Conservation (phyloP, 2,329 filamentous ascomycete genomes). For the Bipolaris gigantea region DNA sequence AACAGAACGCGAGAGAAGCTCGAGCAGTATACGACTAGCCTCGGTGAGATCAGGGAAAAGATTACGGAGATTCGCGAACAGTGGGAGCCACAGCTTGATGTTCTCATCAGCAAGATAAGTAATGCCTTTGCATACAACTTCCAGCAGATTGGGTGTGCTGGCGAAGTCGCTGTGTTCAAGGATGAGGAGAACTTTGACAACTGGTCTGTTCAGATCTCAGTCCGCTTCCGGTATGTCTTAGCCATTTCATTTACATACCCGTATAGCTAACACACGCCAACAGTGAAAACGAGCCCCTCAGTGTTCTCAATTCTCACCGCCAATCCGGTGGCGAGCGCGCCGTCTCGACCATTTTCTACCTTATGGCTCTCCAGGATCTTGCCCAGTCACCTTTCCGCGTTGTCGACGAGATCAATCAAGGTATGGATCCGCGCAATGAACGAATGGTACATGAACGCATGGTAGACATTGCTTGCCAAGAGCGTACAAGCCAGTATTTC, state of each 20-base stretch:
- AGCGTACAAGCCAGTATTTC: conserved; percentile 80
- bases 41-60: conserved; percentile 58
- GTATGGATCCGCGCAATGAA: conserved; percentile 98
- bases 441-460: conserved; percentile 97
- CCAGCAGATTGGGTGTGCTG: conserved; percentile 88
- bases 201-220: conserved; percentile 91
- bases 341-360: conserved; percentile 97
- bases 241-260: neutral
- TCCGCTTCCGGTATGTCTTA: conserved; percentile 78
- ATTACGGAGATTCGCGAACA: conserved; percentile 68
- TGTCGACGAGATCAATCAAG: conserved; percentile 99
- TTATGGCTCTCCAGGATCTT: conserved; percentile 94
- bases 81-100: conserved; percentile 85
- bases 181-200: conserved; percentile 86
- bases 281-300: conserved; percentile 72
- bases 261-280: conserved; percentile 10
- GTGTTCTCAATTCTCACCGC: conserved; percentile 84
- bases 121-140: conserved; percentile 93
- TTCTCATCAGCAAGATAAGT: conserved; percentile 77
- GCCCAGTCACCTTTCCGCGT: conserved; percentile 95
- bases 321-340: conserved; percentile 96
- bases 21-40: conserved; percentile 55
- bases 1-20: conserved; percentile 64
- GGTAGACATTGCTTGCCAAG: conserved; percentile 93
- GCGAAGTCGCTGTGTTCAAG: conserved; percentile 86